phyloP scores from a whole-genome alignment of 2,329 filamentous ascomycete species.

The Xylariaceae sp. region DNA sequence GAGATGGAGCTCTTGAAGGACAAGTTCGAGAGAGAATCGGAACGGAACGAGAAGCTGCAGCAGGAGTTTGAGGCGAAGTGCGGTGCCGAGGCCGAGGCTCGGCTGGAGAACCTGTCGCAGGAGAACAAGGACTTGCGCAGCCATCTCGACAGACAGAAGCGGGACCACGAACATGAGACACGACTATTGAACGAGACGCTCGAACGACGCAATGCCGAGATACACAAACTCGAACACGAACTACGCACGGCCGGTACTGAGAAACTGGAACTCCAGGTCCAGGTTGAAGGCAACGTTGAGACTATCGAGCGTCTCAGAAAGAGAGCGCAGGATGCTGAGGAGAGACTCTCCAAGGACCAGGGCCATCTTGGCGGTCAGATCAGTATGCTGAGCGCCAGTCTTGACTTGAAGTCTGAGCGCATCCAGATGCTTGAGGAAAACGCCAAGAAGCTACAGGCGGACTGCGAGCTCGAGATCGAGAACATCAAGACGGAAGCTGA shows the following conservation, averaged over 20 bases:
- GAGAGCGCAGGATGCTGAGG: conserved; percentile 29
- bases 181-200: conserved; percentile 38
- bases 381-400: conserved; percentile 25
- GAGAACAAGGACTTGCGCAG: conserved; percentile 62
- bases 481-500: conserved; percentile 80
- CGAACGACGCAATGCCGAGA: conserved; percentile 52
- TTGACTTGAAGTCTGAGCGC: conserved; percentile 28
- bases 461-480: conserved; percentile 24
- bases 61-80: conserved; percentile 41
- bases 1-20: conserved; percentile 51
- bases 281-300: conserved; percentile 28
- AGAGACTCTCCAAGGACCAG: conserved; percentile 29
- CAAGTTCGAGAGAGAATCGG: conserved; percentile 41
- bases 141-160: conserved; percentile 47
- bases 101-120: conserved; percentile 38
- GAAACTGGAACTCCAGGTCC: conserved; percentile 22
- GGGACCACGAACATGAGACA: conserved; percentile 40
- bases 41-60: conserved; percentile 51
- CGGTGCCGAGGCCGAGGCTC: conserved; percentile 27
- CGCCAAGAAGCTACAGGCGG: conserved; percentile 22
- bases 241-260: conserved; percentile 31
- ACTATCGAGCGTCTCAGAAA: conserved; percentile 29
- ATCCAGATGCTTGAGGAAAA: conserved; percentile 28
- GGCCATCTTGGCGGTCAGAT: conserved; percentile 31
- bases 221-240: conserved; percentile 43